These are phyloP conservation scores for Xylaria sp. DNA, from an alignment of 2,329 filamentous ascomycete species.

Conservation along the genomic window DNA sequence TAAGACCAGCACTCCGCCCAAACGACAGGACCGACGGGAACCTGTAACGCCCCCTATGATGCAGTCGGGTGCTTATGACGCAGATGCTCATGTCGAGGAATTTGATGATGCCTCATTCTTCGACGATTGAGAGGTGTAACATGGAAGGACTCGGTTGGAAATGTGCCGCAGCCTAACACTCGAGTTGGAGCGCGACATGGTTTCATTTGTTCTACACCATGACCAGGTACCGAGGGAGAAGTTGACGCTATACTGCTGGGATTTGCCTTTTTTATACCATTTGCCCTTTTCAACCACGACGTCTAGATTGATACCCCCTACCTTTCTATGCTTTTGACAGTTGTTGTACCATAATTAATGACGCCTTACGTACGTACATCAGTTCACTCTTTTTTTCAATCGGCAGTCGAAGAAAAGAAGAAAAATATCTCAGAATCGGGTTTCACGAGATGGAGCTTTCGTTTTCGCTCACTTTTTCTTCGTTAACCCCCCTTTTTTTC, in stretches of 20 bases:
- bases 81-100: conserved; percentile 61
- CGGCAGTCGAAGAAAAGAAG: too few relatives aligned
- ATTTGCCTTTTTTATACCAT: conserved; percentile 26
- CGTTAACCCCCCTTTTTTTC: conserved; percentile 11
- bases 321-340: conserved; percentile 1
- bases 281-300: conserved; percentile 21
- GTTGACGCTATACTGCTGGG: conserved; percentile 19
- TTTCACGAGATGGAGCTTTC: neutral
- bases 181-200: conserved; percentile 8
- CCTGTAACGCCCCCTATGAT: conserved; percentile 66
- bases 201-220: conserved; percentile 10
- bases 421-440: neutral
- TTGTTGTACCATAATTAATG: neutral
- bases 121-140: conserved; percentile 44
- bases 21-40: conserved; percentile 42
- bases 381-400: too few relatives aligned
- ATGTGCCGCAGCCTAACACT: conserved; percentile 1
- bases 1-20: conserved; percentile 46
- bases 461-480: neutral
- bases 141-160: neutral
- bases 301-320: conserved; percentile 33
- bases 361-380: neutral
- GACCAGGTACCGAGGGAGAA: conserved; percentile 16
- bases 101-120: conserved; percentile 65
- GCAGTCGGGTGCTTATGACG: conserved; percentile 60